Evolutionary conservation across 148 eudicot species (phyloP), one percentile per base, ranked within the genome.

Genomic region (Amaranthus palmeri): DNA sequence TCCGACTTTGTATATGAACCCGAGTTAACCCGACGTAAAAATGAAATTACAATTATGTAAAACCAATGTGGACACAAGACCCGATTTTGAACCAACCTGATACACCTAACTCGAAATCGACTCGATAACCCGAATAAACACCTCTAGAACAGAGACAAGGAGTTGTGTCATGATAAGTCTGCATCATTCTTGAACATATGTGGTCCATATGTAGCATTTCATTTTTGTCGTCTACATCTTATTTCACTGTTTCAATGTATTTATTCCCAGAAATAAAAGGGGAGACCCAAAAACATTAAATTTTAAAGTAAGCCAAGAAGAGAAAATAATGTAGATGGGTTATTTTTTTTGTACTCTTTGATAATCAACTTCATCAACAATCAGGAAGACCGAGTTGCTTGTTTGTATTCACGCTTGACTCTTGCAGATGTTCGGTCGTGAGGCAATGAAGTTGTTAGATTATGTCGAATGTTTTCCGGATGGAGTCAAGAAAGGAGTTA

Each of bases 401-500:
- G 0, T 1, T 3, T 77, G 43, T 8, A 54, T 64, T 25, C 4
- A 51, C 51, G 49, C 41, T 68, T 67, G 54, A 17, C 58, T 68
- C 49, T 14, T 64, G 40, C 74, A 93, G 98, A 85, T 89, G 86
- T 95, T 95, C 84, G 98, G 98, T 72, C 84, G 74, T 69, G 97
- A 95, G 83, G 98, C 97, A 15, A 81, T 91, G 66, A 76, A 89
- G 82, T 60, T 81, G 77, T 76, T 95, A 75, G 91, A 95, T 79
- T 95, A 95, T 79, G 89, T 88, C 9, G 97, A 95, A 82, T 95
- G 98, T 90, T 95, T 85, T 71, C 98, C 98, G 12, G 78, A 79
- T 82, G 97, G 98, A 65, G 85, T 86, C 58, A 82, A 60, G 67
- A 86, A 83, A 69, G 97, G 98, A 63, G 78, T 82, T 66, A 59